Percentiles rank a stretch among this genome's conserved stretches.
Conservation (phyloP, 2,329 filamentous ascomycete genomes). For the Boeremia exigua region DNA sequence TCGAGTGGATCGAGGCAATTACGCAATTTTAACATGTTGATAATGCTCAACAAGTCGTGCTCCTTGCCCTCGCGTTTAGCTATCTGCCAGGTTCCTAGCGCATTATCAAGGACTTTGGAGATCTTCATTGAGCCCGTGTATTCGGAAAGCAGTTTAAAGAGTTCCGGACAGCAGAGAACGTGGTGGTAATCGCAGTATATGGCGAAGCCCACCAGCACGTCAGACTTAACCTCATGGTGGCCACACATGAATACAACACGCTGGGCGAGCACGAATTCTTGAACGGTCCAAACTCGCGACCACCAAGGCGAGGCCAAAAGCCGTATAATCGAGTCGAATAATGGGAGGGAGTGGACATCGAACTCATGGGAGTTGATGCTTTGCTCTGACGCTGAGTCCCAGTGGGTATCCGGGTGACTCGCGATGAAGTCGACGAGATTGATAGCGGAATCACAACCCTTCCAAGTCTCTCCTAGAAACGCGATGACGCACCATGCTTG, state of each 20-base stretch:
- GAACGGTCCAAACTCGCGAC: conserved; percentile 3
- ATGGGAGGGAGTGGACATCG: neutral
- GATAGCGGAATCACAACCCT: neutral
- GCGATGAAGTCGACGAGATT: neutral
- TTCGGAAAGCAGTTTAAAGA: neutral
- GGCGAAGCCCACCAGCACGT: neutral
- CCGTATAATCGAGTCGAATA: neutral
- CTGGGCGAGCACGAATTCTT: conserved; percentile 2
- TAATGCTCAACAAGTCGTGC: neutral
- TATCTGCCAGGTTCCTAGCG: neutral
- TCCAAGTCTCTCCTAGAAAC: neutral
- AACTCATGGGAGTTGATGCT: neutral
- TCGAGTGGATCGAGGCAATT: neutral
- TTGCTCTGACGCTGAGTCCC: neutral
- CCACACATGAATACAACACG: neutral
- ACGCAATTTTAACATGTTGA: neutral
- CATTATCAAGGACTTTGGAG: neutral
- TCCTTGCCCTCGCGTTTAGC: neutral
- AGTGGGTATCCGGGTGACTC: neutral
- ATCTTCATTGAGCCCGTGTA: too few species aligned
- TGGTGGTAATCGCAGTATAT: neutral
- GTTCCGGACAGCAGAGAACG: neutral
- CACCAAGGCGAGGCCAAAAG: conserved; percentile 5
- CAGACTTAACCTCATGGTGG: neutral
- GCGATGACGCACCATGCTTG: neutral